Base-by-base conservation (phyloP, 192 early-diverging fungal genomes). In the Mortierella claussenii region DNA sequence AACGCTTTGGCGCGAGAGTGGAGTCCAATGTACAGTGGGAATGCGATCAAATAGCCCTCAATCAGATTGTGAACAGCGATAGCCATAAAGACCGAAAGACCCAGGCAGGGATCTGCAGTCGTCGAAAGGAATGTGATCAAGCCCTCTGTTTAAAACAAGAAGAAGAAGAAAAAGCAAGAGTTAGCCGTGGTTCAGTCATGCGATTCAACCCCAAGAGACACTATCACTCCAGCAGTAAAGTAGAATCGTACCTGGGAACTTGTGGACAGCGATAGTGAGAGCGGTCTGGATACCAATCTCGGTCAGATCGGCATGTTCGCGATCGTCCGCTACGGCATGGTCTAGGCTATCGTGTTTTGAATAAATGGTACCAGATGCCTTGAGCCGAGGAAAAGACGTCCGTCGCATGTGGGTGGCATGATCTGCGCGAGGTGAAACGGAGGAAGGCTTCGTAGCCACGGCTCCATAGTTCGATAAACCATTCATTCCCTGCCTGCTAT, bases 21-120 rank as follows among this genome's bases (percentile, higher is more conserved):
- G 3, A 82, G 67, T 17, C 84, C 86, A 18, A 81, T 58, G 59
- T 80, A 88, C 30, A 88, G 69, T 4, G 86, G 86, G 44, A 86
- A 65, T 3, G 86, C 84, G 31, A 88, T 88, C 37, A 86, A 60
- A 30, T 84, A 74, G 0, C 86, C 86, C 42, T 88, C 86, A n/a
- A 81, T 84, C 21, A 88, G 54, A 56, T 88, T 88, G 42, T 88
- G 86, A 10, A 88, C 69, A 8, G 81, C 65, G 40, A 88, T 86
- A 9, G 86, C 82, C 42, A 80, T 59, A 28, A 84, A 83, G 36
- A 88, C 80, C 24, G 79, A 80, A 0, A 86, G 40, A 18, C 86
- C 86, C n/a, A 88, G 42, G 21, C 74, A 66, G 11, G 65, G 70
- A 7, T 85, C 83, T 23, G 70, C 80, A 31, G 79, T 58, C 17